phyloP scores from a whole-genome alignment of 2,329 filamentous ascomycete genomes.

The Emergomyces orientalis region DNA sequence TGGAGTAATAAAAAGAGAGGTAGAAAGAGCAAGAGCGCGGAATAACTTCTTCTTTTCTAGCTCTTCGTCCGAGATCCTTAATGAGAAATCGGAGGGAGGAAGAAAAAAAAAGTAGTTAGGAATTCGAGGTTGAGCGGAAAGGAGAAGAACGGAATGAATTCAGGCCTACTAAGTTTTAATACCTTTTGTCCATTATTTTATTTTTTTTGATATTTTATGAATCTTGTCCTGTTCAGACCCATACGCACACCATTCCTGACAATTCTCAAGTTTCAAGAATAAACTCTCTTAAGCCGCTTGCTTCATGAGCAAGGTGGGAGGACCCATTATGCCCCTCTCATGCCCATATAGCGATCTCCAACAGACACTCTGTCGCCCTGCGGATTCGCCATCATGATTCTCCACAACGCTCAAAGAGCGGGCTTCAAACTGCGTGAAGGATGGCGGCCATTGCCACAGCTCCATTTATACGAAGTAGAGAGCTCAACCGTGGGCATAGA shows the following conservation, averaged over 20 bases:
- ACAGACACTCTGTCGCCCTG: too few species aligned
- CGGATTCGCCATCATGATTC: neutral
- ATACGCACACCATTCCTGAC: neutral
- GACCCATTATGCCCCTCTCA: neutral
- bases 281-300: too few species aligned
- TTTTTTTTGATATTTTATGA: neutral
- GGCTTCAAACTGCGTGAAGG: neutral
- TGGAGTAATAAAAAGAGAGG: neutral
- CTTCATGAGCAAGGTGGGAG: neutral
- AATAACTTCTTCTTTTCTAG: neutral
- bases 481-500: neutral
- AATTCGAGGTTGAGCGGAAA: neutral
- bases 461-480: neutral
- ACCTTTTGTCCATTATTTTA: neutral
- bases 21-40: too few species aligned
- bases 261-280: neutral
- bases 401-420: neutral
- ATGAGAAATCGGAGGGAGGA: too few species aligned
- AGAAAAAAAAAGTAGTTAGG: too few species aligned
- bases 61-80: neutral
- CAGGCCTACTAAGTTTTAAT: neutral
- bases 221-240: neutral
- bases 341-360: too few species aligned
- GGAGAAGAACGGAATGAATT: neutral
- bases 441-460: neutral